Evolutionary conservation across 2,329 filamentous ascomycete genomes (phyloP), one percentile per base, ranked within the genome.

Genomic region (Diaporthe amygdali): DNA sequence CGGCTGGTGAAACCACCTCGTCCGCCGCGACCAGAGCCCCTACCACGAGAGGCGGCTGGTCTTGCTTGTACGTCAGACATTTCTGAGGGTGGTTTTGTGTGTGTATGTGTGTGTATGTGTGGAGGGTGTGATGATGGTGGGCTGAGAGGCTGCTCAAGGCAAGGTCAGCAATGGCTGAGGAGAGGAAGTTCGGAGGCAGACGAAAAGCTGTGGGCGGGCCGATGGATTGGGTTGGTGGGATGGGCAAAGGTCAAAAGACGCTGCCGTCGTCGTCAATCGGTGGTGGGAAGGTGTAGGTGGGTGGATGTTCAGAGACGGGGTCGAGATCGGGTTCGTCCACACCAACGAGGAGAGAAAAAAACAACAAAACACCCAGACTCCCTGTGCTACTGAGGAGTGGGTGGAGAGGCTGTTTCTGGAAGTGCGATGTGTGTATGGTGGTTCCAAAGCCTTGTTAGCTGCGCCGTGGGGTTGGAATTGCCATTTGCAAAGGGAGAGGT

Each of bases 61-160:
- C 95, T 91, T 85, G 93, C 90, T 88, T 95, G 93, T 86, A 94
- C 90, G 90, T 98, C 96, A 89, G 96, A 97, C 96, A 98, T 98
- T 86, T 83, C 84, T 82, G 82, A 82, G 30, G 80, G 80, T 83
- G 79, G 79, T 81, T 79, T 76, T 78, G 73, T 75, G 76, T 27
- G 15, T 76, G 69, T 78, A 76, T 76, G 76, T 74, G 76, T 47
- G 27, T 32, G 10, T 3, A n/a, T 68, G 52, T 47, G 66, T 59
- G 66, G 41, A 59, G 41, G 39, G 46, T 44, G 47, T 25, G 9
- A 27, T 37, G 25, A 37, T 41, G 64, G 39, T 34, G 20, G 59
- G 59, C 59, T 55, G 41, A 46, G n/a, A 56, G 51, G 44, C 39
- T 68, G 66, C 66, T 52, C 66, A 59, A 59, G 66, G 52, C 66